Conservation (phyloP, 768 basidiomycete genomes). For the Bullera alba region DNA sequence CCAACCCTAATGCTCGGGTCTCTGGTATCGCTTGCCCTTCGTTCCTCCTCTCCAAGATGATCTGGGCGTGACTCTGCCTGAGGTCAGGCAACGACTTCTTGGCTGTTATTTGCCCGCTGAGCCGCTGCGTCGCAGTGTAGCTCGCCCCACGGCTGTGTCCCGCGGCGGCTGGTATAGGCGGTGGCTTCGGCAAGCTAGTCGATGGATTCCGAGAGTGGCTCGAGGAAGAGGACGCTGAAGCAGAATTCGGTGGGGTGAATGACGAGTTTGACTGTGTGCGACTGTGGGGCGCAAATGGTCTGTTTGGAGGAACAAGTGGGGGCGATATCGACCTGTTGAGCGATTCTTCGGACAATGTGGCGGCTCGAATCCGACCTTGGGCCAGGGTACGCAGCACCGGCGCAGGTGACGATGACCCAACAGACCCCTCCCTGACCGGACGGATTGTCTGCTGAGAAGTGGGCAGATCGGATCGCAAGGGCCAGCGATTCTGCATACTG, state of each 20-base stretch:
- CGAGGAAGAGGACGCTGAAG: constrained; percentile 21
- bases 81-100: constrained; percentile 88
- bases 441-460: constrained; percentile 26
- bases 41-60: constrained; percentile 43
- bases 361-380: not conserved
- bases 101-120: constrained; percentile 37
- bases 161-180: constrained; percentile 4
- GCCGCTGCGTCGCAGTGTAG: constrained; percentile 34
- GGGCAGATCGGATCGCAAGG: not conserved
- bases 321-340: constrained; percentile 6
- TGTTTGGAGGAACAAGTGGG: constrained; percentile 1
- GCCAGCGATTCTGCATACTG: not conserved
- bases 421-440: constrained; percentile 9
- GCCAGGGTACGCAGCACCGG: not conserved
- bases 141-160: constrained; percentile 40
- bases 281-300: constrained; percentile 4
- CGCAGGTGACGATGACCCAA: not conserved
- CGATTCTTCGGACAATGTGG: constrained; percentile 18
- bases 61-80: constrained; percentile 50
- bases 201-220: constrained; percentile 54
- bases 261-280: constrained; percentile 20
- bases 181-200: constrained; percentile 48
- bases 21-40: constrained; percentile 14
- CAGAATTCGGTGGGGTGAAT: constrained; percentile 17
- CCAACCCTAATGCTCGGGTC: constrained; percentile 21